phyloP scores from a whole-genome alignment of 495 filamentous ascomycete species.

The Annulohypoxylon stygium region DNA sequence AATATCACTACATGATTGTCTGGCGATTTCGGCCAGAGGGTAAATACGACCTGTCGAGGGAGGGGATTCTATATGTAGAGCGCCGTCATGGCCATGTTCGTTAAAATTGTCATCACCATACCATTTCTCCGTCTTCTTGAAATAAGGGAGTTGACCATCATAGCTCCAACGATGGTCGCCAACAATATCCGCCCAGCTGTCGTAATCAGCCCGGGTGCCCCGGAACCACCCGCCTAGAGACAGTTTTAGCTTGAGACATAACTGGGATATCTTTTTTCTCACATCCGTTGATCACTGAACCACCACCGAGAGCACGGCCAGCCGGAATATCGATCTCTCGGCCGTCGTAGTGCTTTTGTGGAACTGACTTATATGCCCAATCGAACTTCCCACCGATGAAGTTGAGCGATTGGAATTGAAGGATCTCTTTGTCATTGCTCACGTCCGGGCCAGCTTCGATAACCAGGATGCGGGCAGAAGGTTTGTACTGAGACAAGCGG shows the following conservation, averaged over 20 bases:
- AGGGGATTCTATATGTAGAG: conserved; percentile 62
- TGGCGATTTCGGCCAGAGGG: conserved; percentile 47
- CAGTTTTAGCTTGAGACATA: background rate
- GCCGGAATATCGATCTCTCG: conserved; percentile 65
- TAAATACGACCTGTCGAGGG: conserved; percentile 51
- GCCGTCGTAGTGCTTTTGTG: conserved; percentile 62
- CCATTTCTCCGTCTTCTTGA: conserved; percentile 51
- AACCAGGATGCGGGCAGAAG: conserved; percentile 31
- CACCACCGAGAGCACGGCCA: conserved; percentile 68
- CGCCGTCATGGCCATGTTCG: conserved; percentile 65
- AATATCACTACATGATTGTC: conserved; percentile 60
- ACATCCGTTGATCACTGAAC: conserved; percentile 68
- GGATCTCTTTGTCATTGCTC: conserved; percentile 61
- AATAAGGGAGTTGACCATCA: conserved; percentile 52
- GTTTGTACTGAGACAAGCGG: conserved; percentile 27
- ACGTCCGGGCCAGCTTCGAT: conserved; percentile 59
- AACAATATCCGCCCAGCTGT: conserved; percentile 53
- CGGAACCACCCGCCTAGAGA: conserved; percentile 52
- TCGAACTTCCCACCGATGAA: conserved; percentile 63
- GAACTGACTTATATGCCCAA: conserved; percentile 67
- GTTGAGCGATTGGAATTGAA: conserved; percentile 59
- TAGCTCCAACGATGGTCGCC: conserved; percentile 53
- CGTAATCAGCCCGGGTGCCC: conserved; percentile 60
- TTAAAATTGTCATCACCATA: conserved; percentile 33
- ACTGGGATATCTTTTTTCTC: conserved; percentile 39